These are phyloP conservation scores for Taxillus chinensis DNA, from an alignment of 164 flowering plant species.

Conservation along the genomic window DNA sequence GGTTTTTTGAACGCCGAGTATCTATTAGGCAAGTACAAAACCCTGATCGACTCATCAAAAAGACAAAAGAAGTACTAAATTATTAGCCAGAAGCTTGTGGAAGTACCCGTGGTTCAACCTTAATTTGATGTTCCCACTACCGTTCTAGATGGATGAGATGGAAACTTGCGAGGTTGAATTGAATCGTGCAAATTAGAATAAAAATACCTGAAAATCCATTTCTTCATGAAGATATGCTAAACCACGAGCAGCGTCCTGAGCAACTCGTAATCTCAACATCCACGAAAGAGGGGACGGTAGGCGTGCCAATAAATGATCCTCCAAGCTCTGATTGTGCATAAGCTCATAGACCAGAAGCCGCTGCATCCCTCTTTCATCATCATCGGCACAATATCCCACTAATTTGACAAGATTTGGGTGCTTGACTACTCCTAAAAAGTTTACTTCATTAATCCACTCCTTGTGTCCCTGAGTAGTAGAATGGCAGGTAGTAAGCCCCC, in stretches of 20 bases:
- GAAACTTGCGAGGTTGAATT: neutral
- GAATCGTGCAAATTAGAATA: neutral
- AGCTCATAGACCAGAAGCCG: conserved; percentile 83
- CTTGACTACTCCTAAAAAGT: conserved; percentile 74
- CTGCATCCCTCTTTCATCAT: conserved; percentile 94
- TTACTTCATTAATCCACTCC: conserved; percentile 96
- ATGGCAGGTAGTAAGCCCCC: conserved; percentile 14
- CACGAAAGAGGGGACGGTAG: conserved; percentile 53
- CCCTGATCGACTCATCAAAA: too few species aligned
- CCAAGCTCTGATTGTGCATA: conserved; percentile 83
- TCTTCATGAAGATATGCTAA: conserved; percentile 89
- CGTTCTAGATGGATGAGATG: neutral
- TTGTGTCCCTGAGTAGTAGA: conserved; percentile 90
- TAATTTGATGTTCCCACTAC: too few species aligned
- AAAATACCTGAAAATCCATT: conserved; percentile 90
- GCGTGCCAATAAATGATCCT: conserved; percentile 66
- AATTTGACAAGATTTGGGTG: conserved; percentile 90
- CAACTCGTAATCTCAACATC: conserved; percentile 59
- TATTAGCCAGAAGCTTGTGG: neutral
- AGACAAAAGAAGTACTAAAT: too few species aligned
- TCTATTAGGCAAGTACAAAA: too few species aligned
- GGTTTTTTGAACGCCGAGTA: too few species aligned
- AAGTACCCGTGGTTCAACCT: neutral
- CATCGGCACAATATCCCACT: conserved; percentile 94
- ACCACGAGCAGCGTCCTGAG: conserved; percentile 88